Conservation (phyloP, 208 protist species). For the Crithidia thermophila region DNA sequence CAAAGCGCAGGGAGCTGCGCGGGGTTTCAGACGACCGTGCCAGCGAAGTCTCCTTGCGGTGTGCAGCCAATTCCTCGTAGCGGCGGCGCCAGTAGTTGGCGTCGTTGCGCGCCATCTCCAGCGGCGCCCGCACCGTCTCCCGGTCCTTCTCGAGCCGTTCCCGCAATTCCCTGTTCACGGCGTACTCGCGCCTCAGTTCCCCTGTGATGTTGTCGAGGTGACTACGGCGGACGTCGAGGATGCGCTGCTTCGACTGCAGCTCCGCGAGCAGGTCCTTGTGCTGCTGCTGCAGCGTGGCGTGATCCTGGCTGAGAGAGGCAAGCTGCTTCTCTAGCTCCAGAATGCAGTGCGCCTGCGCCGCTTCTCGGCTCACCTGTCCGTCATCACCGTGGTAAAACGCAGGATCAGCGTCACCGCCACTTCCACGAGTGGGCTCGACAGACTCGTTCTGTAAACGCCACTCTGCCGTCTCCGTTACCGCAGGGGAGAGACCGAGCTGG, state of each 20-base stretch:
- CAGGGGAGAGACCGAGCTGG: slow-evolving; percentile 3
- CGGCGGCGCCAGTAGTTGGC: slow-evolving; percentile 66
- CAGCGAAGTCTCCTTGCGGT: not conserved
- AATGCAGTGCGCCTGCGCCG: slow-evolving; percentile 33
- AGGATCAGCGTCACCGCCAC: too few relatives aligned
- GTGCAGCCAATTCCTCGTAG: slow-evolving; percentile 61
- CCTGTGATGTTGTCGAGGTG: slow-evolving; percentile 78
- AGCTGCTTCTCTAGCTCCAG: slow-evolving; percentile 37
- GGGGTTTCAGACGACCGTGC: slow-evolving; percentile 5
- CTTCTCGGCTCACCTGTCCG: not conserved
- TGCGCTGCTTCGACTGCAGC: slow-evolving; percentile 55
- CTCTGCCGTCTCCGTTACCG: slow-evolving; percentile 15
- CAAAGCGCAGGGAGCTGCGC: slow-evolving; percentile 24
- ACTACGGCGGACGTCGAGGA: slow-evolving; percentile 64
- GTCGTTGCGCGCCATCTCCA: slow-evolving; percentile 59
- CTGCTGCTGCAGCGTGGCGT: slow-evolving; percentile 38
- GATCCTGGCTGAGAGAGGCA: slow-evolving; percentile 15
- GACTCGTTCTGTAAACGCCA: slow-evolving; percentile 17
- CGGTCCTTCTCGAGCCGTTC: slow-evolving; percentile 53
- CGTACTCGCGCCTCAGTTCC: slow-evolving; percentile 61
- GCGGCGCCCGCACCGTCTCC: slow-evolving; percentile 28
- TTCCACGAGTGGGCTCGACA: not conserved
- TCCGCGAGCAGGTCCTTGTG: slow-evolving; percentile 49
- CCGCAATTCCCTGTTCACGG: slow-evolving; percentile 49
- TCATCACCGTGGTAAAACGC: too few relatives aligned